Conservation (phyloP, 176 grass and related monocot genomes). For the Oryza officinalis region DNA sequence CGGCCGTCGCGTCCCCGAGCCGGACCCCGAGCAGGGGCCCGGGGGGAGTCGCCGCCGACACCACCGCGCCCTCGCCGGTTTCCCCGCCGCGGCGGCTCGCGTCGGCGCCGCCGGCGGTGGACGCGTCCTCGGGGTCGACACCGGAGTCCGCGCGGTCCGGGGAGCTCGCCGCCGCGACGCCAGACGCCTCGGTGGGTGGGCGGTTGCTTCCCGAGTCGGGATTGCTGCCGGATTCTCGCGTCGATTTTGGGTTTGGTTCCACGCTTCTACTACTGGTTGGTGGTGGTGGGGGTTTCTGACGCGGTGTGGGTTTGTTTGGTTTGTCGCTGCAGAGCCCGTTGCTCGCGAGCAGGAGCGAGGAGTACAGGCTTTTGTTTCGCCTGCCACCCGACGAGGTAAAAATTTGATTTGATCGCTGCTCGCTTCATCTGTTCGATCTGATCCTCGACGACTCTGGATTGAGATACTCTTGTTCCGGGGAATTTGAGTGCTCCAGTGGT, state of each 20-base stretch:
- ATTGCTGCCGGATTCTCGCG: conserved; percentile 16
- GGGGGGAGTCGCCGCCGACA: not conserved
- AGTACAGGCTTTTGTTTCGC: conserved; percentile 88
- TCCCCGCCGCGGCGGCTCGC: conserved; percentile 48
- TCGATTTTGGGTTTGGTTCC: not conserved
- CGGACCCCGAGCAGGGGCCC: not conserved
- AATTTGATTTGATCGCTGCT: conserved; percentile 1
- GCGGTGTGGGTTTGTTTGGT: not conserved
- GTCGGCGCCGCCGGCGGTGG: conserved; percentile 32
- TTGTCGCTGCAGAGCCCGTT: conserved; percentile 43
- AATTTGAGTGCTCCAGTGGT: not conserved
- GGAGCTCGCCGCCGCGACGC: conserved; percentile 34
- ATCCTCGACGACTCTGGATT: conserved; percentile 9
- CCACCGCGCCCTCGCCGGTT: conserved; percentile 37
- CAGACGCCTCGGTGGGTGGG: conserved; percentile 45
- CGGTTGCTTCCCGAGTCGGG: conserved; percentile 28
- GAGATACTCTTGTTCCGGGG: not conserved
- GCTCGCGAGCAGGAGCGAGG: conserved; percentile 77
- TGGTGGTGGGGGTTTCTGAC: conserved; percentile 15
- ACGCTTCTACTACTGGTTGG: not conserved
- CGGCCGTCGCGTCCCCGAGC: conserved; percentile 33
- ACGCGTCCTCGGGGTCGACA: conserved; percentile 23
- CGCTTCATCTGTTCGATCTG: not conserved
- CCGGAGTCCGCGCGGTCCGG: conserved; percentile 41
- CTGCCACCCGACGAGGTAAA: conserved; percentile 79